Evolutionary conservation across 768 basidiomycete genomes (phyloP).

Genomic region (Boletus rubescentipes): DNA sequence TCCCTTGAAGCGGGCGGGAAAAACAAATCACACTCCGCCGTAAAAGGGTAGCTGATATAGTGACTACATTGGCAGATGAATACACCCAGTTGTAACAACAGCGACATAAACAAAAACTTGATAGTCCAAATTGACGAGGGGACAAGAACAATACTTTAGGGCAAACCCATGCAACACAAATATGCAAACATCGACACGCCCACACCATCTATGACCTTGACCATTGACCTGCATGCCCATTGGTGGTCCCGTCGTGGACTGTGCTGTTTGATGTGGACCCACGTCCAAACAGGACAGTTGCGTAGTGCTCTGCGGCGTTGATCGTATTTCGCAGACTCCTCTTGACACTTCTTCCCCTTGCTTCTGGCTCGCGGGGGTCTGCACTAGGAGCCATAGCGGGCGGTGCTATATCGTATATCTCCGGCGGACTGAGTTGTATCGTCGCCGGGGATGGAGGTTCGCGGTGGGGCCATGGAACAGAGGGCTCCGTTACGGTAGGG

Average conservation of each 20-base stretch:
- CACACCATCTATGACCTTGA: slow-evolving; percentile 21
- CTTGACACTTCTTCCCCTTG: slow-evolving; percentile 59
- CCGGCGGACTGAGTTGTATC: slow-evolving; percentile 35
- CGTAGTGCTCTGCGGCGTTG: slow-evolving; percentile 69
- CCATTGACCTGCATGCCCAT: slow-evolving; percentile 26
- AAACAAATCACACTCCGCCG: not conserved
- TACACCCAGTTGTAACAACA: slow-evolving; percentile 29
- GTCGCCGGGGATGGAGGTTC: slow-evolving; percentile 39
- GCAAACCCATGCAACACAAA: slow-evolving; percentile 11
- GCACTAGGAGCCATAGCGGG: slow-evolving; percentile 30
- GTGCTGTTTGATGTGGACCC: slow-evolving; percentile 28
- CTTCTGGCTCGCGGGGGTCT: slow-evolving; percentile 38
- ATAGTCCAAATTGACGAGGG: slow-evolving; percentile 11
- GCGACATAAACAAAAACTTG: slow-evolving; percentile 14
- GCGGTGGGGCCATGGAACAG: slow-evolving; percentile 44
- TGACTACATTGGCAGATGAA: slow-evolving; percentile 22
- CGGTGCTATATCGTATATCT: slow-evolving; percentile 43
- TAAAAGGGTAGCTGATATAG: slow-evolving; percentile 10
- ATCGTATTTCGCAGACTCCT: slow-evolving; percentile 66
- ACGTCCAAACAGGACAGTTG: slow-evolving; percentile 67
- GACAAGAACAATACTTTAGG: slow-evolving; percentile 7
- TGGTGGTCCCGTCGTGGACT: slow-evolving; percentile 22
- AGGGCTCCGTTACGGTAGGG: slow-evolving; percentile 13
- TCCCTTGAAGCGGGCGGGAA: not conserved
- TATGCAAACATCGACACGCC: slow-evolving; percentile 2